Base-by-base conservation (phyloP, 352 stramenopile species). In the Blastocystis hominis region DNA sequence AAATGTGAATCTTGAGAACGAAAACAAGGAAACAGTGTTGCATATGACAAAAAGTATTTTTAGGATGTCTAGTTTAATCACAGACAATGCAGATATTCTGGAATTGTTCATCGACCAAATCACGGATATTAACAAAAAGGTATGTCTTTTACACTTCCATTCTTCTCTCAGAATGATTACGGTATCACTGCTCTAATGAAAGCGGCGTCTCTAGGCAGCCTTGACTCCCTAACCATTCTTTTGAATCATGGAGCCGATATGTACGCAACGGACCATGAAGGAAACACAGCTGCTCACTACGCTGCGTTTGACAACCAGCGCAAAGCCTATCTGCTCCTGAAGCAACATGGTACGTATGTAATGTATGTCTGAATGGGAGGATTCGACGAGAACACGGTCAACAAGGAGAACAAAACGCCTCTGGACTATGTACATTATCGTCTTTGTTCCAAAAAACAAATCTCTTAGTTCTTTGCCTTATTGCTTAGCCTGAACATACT, bases 401-500 rank as follows among this genome's bases (percentile, higher is more conserved):
- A 84, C 72, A 84, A 84, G 30, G 72, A 84, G 38, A 55, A 47
- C 50, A 84, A 84, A 46, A 84, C 72, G 2, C 44, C 72, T 15
- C 50, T 84, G 3, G 72, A 84, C 38, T 84, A 84, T 84, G 72
- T 84, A 84, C 72, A 84, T 30, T 84, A 5, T 7, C 13, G 13
- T 84, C 36, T 84, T 84, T 84, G 20, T 44, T 68, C 40, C 13
- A 84, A 64, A 64, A 34, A 72, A 38, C 76, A 69, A n/a, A 7
- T 50, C 53, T 76, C 56, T 42, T 72, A 30, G 63, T 78, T 64
- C 59, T 80, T n/a, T 44, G 63, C 47, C 81, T 90, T 89, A 91
- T 55, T 91, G 53, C 66, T 72, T 59, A 81, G 86, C 98, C 93
- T 98, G 97, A 88, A 99, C 94, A 93, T 98, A 98, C 90, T 98